These are phyloP conservation scores for Neurospora sp. DNA, from an alignment of 495 filamentous ascomycete species.

Conservation along the genomic window DNA sequence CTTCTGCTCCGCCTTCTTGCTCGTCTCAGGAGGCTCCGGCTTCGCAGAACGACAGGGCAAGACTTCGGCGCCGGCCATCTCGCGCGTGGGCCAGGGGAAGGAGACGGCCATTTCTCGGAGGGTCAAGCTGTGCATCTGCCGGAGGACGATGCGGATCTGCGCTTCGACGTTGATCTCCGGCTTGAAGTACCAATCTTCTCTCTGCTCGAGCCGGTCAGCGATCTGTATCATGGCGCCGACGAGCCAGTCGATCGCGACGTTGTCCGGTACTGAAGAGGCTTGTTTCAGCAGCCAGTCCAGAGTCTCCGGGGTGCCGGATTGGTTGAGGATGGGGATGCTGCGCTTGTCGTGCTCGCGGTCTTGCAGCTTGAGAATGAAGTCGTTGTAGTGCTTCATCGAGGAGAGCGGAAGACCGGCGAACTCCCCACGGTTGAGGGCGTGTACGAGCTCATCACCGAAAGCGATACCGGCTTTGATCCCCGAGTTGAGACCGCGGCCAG, in stretches of 20 bases:
- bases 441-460: slow-evolving; percentile 24
- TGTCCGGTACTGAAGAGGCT: slow-evolving; percentile 19
- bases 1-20: slow-evolving; percentile 18
- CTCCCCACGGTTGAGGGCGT: slow-evolving; percentile 18
- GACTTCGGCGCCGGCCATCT: slow-evolving; percentile 28
- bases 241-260: slow-evolving; percentile 25
- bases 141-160: slow-evolving; percentile 28
- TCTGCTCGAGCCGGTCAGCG: slow-evolving; percentile 18
- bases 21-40: slow-evolving; percentile 2
- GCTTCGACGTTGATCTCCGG: slow-evolving; percentile 23
- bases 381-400: slow-evolving; percentile 27
- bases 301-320: slow-evolving; percentile 25
- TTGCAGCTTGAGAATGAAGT: slow-evolving; percentile 27
- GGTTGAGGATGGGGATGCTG: slow-evolving; percentile 28
- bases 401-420: slow-evolving; percentile 20
- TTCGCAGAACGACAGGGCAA: slow-evolving; percentile 25
- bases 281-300: slow-evolving; percentile 22
- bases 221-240: slow-evolving; percentile 27
- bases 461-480: slow-evolving; percentile 27
- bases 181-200: slow-evolving; percentile 21
- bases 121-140: slow-evolving; percentile 19
- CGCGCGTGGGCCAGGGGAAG: slow-evolving; percentile 26
- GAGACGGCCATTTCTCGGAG: slow-evolving; percentile 26
- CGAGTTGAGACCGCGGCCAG: slow-evolving; percentile 23
- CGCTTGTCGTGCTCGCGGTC: slow-evolving; percentile 28